These are phyloP conservation scores for Microsporum canis DNA, from an alignment of 2,329 filamentous ascomycete species.

Conservation along the genomic window DNA sequence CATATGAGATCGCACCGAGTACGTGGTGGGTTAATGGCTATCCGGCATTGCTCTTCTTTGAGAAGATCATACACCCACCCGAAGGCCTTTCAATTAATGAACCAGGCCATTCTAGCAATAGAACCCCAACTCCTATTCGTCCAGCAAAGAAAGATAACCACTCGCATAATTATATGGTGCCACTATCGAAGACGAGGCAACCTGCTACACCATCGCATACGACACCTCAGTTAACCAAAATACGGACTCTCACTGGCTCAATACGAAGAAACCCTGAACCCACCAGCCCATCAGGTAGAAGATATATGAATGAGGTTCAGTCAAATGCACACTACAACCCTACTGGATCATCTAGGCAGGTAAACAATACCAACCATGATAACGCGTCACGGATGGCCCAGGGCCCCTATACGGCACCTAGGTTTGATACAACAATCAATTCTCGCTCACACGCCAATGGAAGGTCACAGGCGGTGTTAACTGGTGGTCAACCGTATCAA, in stretches of 20 bases:
- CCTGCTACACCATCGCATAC: not conserved
- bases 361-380: too few relatives aligned
- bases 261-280: too few relatives aligned
- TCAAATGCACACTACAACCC: too few relatives aligned
- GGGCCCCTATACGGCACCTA: not conserved
- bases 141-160: not conserved
- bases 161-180: not conserved
- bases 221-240: not conserved
- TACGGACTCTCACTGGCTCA: not conserved
- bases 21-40: slow-evolving; percentile 17
- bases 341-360: too few relatives aligned
- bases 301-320: too few relatives aligned
- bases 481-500: not conserved
- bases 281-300: not conserved
- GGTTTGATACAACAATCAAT: not conserved
- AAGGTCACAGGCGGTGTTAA: not conserved
- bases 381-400: not conserved
- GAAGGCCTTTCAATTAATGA: not conserved
- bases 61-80: slow-evolving; percentile 15
- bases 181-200: not conserved
- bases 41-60: slow-evolving; percentile 26
- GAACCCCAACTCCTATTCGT: too few relatives aligned
- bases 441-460: not conserved
- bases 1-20: slow-evolving; percentile 18
- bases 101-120: not conserved